Conservation (phyloP, 1,139 yeast genomes). For the Yamadazyma taylorii region DNA sequence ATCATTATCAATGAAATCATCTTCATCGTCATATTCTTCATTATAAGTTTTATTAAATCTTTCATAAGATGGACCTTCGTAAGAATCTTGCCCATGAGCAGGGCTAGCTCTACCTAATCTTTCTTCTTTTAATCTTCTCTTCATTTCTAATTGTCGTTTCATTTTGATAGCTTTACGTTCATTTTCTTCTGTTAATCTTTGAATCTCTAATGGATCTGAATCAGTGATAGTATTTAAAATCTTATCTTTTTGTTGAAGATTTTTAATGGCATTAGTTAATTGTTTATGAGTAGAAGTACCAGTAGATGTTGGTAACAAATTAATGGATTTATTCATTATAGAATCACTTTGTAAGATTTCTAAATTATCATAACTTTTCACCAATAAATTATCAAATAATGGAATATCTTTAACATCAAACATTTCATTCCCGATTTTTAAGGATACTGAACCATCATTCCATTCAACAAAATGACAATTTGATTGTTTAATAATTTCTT, state of each 20-base stretch:
- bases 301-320: conserved; percentile 86
- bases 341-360: conserved; percentile 65
- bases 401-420: conserved; percentile 74
- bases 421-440: conserved; percentile 83
- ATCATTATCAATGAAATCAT: conserved; percentile 43
- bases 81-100: conserved; percentile 16
- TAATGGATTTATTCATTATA: conserved; percentile 54
- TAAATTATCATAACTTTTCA: conserved; percentile 68
- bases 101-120: conserved; percentile 30
- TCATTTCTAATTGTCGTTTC: conserved; percentile 63
- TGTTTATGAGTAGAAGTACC: conserved; percentile 77
- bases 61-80: conserved; percentile 40
- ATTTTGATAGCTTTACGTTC: conserved; percentile 71
- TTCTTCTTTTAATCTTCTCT: conserved; percentile 50
- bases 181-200: conserved; percentile 76
- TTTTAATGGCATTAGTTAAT: conserved; percentile 74
- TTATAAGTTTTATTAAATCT: conserved; percentile 42
- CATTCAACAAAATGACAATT: conserved; percentile 89
- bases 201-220: conserved; percentile 85
- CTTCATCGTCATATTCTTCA: conserved; percentile 48
- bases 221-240: conserved; percentile 68
- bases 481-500: conserved; percentile 73
- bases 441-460: conserved; percentile 88
- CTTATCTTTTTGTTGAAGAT: conserved; percentile 59
- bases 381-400: conserved; percentile 71